These are phyloP conservation scores for Sclerotinia minor DNA, from an alignment of 2,329 filamentous ascomycete species.

Conservation along the genomic window DNA sequence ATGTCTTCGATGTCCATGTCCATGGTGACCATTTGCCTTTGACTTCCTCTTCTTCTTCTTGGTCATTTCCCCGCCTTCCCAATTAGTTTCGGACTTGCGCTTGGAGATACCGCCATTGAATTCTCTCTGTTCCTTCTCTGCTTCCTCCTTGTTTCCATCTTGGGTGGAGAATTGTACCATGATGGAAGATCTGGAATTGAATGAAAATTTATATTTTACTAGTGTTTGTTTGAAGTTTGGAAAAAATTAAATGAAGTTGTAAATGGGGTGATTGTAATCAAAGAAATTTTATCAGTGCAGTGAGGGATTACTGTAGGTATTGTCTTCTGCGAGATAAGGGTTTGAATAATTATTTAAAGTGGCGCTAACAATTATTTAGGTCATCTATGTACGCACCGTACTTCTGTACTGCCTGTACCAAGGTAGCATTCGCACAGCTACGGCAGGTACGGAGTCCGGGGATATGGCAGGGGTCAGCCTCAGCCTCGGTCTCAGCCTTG, in stretches of 20 bases:
- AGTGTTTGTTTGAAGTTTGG: background rate
- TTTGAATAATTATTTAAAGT: background rate
- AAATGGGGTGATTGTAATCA: conserved; percentile 1
- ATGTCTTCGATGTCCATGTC: conserved; percentile 47
- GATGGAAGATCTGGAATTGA: background rate
- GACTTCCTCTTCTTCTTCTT: conserved; percentile 34
- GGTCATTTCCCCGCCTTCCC: conserved; percentile 16
- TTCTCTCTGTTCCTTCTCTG: conserved; percentile 6
- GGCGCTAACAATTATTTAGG: background rate
- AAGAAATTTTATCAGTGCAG: conserved; percentile 16
- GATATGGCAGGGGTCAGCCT: no score
- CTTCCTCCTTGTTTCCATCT: conserved; percentile 24
- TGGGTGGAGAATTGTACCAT: conserved; percentile 37
- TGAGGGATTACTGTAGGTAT: background rate
- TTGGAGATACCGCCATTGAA: conserved; percentile 18
- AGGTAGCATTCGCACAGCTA: background rate
- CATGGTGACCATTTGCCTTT: conserved; percentile 32
- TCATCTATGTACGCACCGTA: background rate
- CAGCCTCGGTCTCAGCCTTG: no score
- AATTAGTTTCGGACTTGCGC: conserved; percentile 15
- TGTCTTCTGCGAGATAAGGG: conserved; percentile 1
- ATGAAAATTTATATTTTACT: background rate
- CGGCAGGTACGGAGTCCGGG: background rate
- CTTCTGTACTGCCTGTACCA: no score
- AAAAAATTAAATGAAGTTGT: background rate